These are phyloP conservation scores for Tylopilus microsporus DNA, from an alignment of 1,284 basidiomycete genomes.

Conservation along the genomic window DNA sequence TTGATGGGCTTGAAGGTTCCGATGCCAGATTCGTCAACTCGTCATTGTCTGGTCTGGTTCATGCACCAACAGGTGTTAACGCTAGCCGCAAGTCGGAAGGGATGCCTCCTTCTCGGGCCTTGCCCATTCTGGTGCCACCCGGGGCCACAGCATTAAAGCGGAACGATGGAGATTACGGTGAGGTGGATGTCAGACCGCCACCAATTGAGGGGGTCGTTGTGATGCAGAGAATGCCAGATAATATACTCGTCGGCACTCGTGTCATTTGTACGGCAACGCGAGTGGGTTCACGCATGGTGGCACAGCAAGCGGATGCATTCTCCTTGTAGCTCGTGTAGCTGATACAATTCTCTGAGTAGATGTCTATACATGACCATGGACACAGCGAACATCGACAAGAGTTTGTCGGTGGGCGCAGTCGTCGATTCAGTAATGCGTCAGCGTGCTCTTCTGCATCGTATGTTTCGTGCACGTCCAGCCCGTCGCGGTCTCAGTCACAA, in stretches of 20 bases:
- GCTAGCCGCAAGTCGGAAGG: constrained; percentile 3
- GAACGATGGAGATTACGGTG: not conserved
- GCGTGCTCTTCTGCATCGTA: constrained; percentile 19
- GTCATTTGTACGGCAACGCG: not conserved
- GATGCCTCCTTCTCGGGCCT: constrained; percentile 1
- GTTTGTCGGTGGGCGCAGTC: not conserved
- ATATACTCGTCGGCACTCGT: not conserved
- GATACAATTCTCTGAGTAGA: constrained; percentile 1
- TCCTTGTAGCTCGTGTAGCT: not conserved
- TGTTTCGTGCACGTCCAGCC: constrained; percentile 21
- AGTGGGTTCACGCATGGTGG: not conserved
- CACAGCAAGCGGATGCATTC: constrained; percentile 8
- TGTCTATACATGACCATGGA: not conserved
- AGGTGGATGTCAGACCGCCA: not conserved
- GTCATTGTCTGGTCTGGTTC: not conserved
- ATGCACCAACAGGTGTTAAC: not conserved
- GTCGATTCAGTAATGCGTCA: constrained; percentile 24
- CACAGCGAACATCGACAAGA: not conserved
- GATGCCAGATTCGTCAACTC: not conserved
- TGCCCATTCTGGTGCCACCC: constrained; percentile 12
- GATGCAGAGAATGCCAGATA: not conserved
- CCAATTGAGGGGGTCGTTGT: not conserved
- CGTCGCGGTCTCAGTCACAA: constrained; percentile 19
- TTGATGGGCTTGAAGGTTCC: constrained; percentile 1
- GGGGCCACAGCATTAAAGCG: not conserved